These are phyloP conservation scores for Erythrophleum fordii DNA, from an alignment of 306 rosid species.

Conservation along the genomic window DNA sequence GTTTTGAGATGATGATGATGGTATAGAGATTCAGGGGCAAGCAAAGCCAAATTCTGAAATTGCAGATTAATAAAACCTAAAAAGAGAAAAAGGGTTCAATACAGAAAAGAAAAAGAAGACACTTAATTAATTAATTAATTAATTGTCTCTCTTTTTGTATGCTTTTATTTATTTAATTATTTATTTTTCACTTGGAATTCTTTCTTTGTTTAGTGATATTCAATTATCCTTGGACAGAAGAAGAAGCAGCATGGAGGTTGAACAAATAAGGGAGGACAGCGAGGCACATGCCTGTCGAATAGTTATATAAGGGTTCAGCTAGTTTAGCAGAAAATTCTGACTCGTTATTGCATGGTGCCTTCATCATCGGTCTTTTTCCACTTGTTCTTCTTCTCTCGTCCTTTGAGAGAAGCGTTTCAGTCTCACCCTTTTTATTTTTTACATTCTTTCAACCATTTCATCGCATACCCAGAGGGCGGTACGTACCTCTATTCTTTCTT, in stretches of 20 bases:
- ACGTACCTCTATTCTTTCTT: neutral
- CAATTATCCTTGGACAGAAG: neutral
- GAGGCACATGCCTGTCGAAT: conserved; percentile 38
- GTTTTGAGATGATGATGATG: no score
- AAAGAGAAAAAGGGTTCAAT: neutral
- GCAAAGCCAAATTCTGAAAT: neutral
- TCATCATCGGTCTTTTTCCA: neutral
- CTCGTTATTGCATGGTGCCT: conserved; percentile 16
- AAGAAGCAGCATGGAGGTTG: conserved; percentile 36
- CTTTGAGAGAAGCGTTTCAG: conserved; percentile 1
- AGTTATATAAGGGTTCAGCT: conserved; percentile 39
- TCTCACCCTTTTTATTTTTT: neutral
- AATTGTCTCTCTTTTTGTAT: neutral
- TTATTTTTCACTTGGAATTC: neutral
- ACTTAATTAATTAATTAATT: neutral
- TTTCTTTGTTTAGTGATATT: neutral
- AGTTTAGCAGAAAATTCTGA: conserved; percentile 35
- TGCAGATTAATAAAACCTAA: neutral
- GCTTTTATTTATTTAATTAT: neutral
- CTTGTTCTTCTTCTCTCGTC: neutral
- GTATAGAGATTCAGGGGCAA: neutral
- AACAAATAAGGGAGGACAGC: conserved; percentile 34
- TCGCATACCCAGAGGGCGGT: conserved; percentile 1
- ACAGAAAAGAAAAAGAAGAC: neutral
- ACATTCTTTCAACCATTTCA: neutral